Conservation (phyloP, 495 filamentous ascomycete species). For the Bombardia bombarda region DNA sequence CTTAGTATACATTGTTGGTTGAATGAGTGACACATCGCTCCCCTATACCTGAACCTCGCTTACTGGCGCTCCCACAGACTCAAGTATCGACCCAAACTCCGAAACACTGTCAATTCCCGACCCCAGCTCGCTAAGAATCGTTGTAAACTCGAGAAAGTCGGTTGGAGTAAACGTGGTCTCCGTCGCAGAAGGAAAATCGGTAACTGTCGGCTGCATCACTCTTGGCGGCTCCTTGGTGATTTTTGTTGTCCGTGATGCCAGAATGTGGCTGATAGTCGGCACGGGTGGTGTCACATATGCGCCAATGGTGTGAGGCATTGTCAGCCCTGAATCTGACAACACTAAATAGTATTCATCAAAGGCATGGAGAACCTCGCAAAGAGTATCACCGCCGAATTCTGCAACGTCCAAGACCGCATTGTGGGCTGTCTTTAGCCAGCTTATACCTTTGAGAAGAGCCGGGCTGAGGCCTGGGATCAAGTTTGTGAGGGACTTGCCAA, state of each 20-base stretch:
- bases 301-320: constrained; percentile 8
- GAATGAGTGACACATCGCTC: too few species aligned
- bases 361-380: constrained; percentile 10
- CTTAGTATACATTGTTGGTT: too few species aligned
- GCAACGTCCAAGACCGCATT: constrained; percentile 8
- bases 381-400: constrained; percentile 3
- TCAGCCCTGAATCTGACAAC: constrained; percentile 7
- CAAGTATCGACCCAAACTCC: too few species aligned
- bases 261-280: constrained; percentile 6
- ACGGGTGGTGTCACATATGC: constrained; percentile 9
- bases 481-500: neutral
- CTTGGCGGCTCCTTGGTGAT: constrained; percentile 10
- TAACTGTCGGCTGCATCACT: constrained; percentile 3
- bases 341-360: constrained; percentile 11
- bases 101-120: too few species aligned
- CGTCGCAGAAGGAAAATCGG: constrained; percentile 6
- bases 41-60: too few species aligned
- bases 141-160: too few species aligned
- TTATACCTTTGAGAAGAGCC: constrained; percentile 1
- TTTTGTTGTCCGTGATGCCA: constrained; percentile 9
- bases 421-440: constrained; percentile 8
- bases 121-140: too few species aligned
- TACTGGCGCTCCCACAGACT: too few species aligned
- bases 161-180: constrained; percentile 1
- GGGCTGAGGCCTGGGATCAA: constrained; percentile 10